phyloP scores from a whole-genome alignment of 2,329 filamentous ascomycete species.

The Alternaria viburni region DNA sequence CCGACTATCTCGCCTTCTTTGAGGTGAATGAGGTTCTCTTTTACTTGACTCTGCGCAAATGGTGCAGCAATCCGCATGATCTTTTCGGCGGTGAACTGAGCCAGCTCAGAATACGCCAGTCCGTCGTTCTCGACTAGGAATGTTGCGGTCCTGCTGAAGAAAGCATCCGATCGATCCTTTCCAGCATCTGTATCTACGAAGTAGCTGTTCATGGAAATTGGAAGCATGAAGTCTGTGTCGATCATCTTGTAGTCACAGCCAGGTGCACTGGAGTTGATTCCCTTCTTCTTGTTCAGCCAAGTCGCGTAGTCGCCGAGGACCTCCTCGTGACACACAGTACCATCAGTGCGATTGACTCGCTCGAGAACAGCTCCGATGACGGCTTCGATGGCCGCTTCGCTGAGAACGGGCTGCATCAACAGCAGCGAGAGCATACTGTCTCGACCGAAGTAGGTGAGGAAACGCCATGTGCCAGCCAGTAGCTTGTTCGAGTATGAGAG shows the following conservation, averaged over 20 bases:
- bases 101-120: conserved; percentile 61
- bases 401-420: conserved; percentile 64
- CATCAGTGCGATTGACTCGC: conserved; percentile 65
- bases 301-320: conserved; percentile 71
- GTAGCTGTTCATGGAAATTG: conserved; percentile 64
- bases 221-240: conserved; percentile 68
- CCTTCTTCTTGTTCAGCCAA: conserved; percentile 62
- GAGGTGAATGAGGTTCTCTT: conserved; percentile 64
- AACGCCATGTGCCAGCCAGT: conserved; percentile 69
- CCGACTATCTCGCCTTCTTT: conserved; percentile 63
- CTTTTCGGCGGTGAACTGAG: conserved; percentile 61
- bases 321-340: conserved; percentile 69
- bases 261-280: conserved; percentile 59
- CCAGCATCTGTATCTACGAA: conserved; percentile 59
- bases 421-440: conserved; percentile 69
- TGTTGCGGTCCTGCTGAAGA: conserved; percentile 54
- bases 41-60: conserved; percentile 60
- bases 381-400: conserved; percentile 64
- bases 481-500: conserved; percentile 69
- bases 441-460: conserved; percentile 70
- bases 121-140: conserved; percentile 60
- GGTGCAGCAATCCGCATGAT: conserved; percentile 63
- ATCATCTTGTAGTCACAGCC: conserved; percentile 67
- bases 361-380: conserved; percentile 67
- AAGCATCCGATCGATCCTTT: conserved; percentile 42